Conservation (phyloP, 2,329 filamentous ascomycete species). For the Diaporthe sp. region DNA sequence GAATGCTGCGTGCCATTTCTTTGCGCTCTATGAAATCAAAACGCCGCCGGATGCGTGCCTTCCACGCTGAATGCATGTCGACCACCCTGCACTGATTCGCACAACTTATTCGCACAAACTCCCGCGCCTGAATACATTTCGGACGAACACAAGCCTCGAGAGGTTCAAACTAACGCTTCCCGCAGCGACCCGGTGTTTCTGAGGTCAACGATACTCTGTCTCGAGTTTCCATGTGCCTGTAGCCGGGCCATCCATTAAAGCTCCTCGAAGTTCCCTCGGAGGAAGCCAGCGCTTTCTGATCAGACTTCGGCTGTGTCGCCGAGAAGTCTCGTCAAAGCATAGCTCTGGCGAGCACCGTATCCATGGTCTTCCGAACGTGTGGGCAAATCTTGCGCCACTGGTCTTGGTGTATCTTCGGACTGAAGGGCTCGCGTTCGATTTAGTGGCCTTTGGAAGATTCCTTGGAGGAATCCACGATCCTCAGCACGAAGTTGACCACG, state of each 20-base stretch:
- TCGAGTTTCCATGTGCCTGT: neutral
- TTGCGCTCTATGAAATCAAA: conserved; percentile 19
- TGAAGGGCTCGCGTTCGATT: neutral
- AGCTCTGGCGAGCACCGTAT: neutral
- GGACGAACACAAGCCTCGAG: neutral
- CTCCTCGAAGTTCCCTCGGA: neutral
- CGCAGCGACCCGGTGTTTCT: neutral
- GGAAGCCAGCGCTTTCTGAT: neutral
- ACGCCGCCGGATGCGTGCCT: conserved; percentile 23
- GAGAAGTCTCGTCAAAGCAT: neutral
- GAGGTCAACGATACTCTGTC: neutral
- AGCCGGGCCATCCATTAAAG: neutral
- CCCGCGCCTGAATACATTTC: neutral
- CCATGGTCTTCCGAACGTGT: neutral
- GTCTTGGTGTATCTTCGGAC: neutral
- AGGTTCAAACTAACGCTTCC: neutral
- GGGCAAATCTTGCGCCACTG: neutral
- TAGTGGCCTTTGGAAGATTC: conserved; percentile 53
- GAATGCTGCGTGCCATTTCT: conserved; percentile 16
- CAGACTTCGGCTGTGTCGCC: neutral
- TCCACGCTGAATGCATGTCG: conserved; percentile 11
- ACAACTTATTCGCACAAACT: neutral
- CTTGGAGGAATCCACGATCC: conserved; percentile 67
- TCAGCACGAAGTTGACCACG: conserved; percentile 94
- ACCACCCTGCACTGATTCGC: conserved; percentile 8